Evolutionary conservation across 257 asterid species (phyloP).

Genomic region (Nyctanthes arbortristis): DNA sequence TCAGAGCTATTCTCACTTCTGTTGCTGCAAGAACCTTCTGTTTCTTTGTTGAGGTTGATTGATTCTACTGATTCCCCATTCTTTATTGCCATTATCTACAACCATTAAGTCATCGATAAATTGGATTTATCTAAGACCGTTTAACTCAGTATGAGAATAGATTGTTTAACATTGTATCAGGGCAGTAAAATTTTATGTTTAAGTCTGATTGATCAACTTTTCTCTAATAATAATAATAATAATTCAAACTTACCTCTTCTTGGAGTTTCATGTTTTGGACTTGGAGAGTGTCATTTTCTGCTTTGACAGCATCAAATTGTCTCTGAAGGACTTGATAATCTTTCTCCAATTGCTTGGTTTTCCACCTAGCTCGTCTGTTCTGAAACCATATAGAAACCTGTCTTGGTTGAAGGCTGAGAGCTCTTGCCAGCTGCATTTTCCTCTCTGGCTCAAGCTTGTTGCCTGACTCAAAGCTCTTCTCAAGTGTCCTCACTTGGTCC

Average conservation of each 20-base stretch:
- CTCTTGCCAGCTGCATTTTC: slow-evolving; percentile 42
- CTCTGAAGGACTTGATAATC: slow-evolving; percentile 40
- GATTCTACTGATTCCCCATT: slow-evolving; percentile 49
- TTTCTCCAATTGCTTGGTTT: slow-evolving; percentile 50
- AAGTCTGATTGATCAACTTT: not conserved
- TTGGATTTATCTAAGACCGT: too few species aligned
- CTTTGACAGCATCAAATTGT: slow-evolving; percentile 46
- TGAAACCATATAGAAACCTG: slow-evolving; percentile 61
- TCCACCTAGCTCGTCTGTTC: slow-evolving; percentile 53
- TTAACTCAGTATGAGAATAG: too few species aligned
- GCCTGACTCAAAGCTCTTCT: slow-evolving; percentile 45
- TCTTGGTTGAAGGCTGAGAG: slow-evolving; percentile 49
- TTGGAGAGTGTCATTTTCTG: slow-evolving; percentile 50
- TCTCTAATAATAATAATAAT: not conserved
- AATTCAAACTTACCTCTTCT: slow-evolving; percentile 47
- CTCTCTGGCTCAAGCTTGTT: slow-evolving; percentile 50
- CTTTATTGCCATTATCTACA: slow-evolving; percentile 50
- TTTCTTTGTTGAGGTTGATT: slow-evolving; percentile 56
- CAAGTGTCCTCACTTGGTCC: slow-evolving; percentile 46
- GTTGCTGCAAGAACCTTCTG: slow-evolving; percentile 56
- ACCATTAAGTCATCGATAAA: not conserved
- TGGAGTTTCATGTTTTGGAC: slow-evolving; percentile 50
- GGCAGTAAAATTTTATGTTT: too few species aligned
- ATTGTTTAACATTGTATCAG: too few species aligned
- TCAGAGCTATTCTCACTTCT: slow-evolving; percentile 61